Base-by-base conservation (phyloP, 2,329 filamentous ascomycete species). In the Dothistroma septosporum region DNA sequence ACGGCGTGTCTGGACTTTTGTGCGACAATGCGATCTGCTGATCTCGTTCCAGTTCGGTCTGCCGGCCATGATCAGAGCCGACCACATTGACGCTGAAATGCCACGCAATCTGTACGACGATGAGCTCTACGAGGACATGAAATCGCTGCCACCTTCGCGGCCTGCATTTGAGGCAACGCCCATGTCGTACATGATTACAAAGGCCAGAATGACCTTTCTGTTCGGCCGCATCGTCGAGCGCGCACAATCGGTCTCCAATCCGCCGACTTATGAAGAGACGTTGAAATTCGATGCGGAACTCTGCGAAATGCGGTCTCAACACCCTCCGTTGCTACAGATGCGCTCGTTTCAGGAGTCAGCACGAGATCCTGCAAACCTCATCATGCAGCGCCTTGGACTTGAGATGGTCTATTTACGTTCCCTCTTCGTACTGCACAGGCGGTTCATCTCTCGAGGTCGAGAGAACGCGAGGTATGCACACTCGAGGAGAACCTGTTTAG, bases 331-430 rank as follows among this genome's bases (percentile, higher is more conserved):
- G 73, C 80, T 97, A 33, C 87, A 86, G 67, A 80, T 96, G 66
- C 86, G 87, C 33, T 82, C 87, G 0, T 81, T 96, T 61, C 88
- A 92, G 60, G 88, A 91, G 58, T 85, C 83, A 47, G 87, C 85
- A 4, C 82, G 87, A 52, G 92, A 96, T 61, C 87, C 85, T 0
- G 79, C 83, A 1, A 82, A 82, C 22, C 70, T 87, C 33, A 84
- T 97, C 60, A 88, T 96, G 78, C 89, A 92, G 55, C 87, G 92
- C 31, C 92, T 92, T 72, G 89, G 89, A 59, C 79, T 97, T 33
- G 90, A 94, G 63, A 87, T 94, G 54, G 78, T 97, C 5, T 96
- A 92, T 72, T 87, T 95, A 65, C 96, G 96, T 76, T 89, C 92
- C 19, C 83, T 96, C 69, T 95, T 91, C 69, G 84, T 96, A 22